Conservation (phyloP, 768 basidiomycete species). For the Udeniomyces megalosporus region DNA sequence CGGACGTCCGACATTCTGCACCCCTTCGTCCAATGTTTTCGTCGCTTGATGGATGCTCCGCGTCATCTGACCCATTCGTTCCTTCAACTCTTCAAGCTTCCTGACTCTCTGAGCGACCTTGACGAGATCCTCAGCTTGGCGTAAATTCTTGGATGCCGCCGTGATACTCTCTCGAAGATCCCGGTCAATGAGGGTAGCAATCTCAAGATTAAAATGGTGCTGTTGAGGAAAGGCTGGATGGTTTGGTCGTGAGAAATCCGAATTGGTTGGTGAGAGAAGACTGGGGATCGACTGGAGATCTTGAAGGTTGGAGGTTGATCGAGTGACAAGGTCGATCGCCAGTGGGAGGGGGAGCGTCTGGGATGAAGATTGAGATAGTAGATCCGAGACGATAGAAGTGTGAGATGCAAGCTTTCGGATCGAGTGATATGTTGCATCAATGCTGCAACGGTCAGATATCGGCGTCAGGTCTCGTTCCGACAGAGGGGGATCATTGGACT, state of each 20-base stretch:
- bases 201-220: background rate
- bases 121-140: background rate
- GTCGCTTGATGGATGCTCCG: background rate
- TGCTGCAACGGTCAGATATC: background rate
- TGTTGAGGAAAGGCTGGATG: background rate
- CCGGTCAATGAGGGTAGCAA: background rate
- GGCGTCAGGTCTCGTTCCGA: background rate
- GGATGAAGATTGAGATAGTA: background rate
- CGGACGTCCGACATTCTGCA: background rate
- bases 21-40: background rate
- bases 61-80: background rate
- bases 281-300: background rate
- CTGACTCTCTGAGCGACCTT: background rate
- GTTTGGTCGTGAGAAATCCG: background rate
- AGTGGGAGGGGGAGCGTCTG: background rate
- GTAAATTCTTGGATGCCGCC: background rate
- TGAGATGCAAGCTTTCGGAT: background rate
- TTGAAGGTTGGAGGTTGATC: background rate
- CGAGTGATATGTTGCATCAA: conserved; percentile 7
- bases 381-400: background rate
- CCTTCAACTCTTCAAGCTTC: background rate
- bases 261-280: background rate
- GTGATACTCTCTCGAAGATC: background rate
- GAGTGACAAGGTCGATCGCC: background rate
- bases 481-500: background rate